These are phyloP conservation scores for Termitomyces titanicus DNA, from an alignment of 768 basidiomycete genomes.

Conservation along the genomic window DNA sequence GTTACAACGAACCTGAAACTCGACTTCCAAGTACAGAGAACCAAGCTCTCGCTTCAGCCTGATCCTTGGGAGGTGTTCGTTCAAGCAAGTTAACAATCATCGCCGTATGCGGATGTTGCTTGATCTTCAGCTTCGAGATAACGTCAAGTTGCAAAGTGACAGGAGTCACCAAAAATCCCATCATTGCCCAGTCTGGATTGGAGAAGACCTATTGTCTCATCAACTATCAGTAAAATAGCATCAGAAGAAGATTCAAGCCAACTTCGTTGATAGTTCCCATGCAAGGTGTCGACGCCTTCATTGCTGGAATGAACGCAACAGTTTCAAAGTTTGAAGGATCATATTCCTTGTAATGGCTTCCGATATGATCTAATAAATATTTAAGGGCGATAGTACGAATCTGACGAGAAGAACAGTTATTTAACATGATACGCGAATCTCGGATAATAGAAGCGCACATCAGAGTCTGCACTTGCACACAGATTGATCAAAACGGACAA, in stretches of 20 bases:
- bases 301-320: constrained; percentile 77
- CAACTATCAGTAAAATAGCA: neutral
- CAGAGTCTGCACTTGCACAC: constrained; percentile 53
- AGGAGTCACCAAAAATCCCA: constrained; percentile 77
- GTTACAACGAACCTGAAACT: constrained; percentile 45
- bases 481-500: constrained; percentile 63
- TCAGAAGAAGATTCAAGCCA: constrained; percentile 8
- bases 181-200: constrained; percentile 56
- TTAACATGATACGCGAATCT: neutral
- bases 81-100: constrained; percentile 58
- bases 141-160: constrained; percentile 49
- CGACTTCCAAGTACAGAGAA: constrained; percentile 67
- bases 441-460: constrained; percentile 19
- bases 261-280: constrained; percentile 69
- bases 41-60: constrained; percentile 54
- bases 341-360: constrained; percentile 57
- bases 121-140: constrained; percentile 61
- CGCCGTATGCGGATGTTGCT: constrained; percentile 61
- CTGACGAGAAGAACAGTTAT: constrained; percentile 10
- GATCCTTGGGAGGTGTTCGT: constrained; percentile 52
- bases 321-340: constrained; percentile 50
- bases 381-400: constrained; percentile 63
- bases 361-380: constrained; percentile 78
- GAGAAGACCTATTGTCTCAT: constrained; percentile 57
- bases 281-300: constrained; percentile 44